Evolutionary conservation across 257 asterid species (phyloP), one percentile per base, ranked within the genome.

Genomic region (Nicotiana benthamiana): DNA sequence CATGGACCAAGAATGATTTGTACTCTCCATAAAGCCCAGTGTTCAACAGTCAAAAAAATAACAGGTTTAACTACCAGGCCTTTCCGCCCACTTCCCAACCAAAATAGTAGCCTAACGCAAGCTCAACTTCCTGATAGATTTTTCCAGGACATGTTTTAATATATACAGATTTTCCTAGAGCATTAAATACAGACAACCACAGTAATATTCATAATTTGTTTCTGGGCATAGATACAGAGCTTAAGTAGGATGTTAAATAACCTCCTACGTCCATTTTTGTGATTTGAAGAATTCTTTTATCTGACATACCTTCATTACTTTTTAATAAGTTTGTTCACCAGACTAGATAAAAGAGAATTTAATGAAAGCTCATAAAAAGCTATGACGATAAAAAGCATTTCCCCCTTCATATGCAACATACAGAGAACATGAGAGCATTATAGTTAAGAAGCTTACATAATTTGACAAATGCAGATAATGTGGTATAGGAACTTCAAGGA

Each of bases 401-500:
- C 40, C 16, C n/a, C 61, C 24, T 1, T 15, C 16, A 0, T 48
- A 46, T 72, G 5, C 61, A 48, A 72, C 43, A 72, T 15, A 72
- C 56, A 24, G 6, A 72, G 34, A 15, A 15, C 36, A 72, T 46
- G 22, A 72, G 40, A 15, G 22, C 12, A 11, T 72, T 24, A 3
- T 24, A 72, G 8, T 72, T 72, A 17, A 61, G 56, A 80, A 83
- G 80, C 91, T 87, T 84, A 88, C 92, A 80, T 17, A 80, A 65
- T 82, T 85, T n/a, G 81, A 28, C 64, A 79, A 82, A 70, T 63
- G 30, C 18, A 64, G 75, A 75, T 83, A 18, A 80, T 12, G 56
- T 46, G 60, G 78, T 62, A 79, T 81, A 16, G 76, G 77, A 82
- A 77, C 80, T 77, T 84, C 80, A 90, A 60, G 89, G 85, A 51